phyloP scores from a whole-genome alignment of 2,329 filamentous ascomycete genomes.

The Chaetothyriales sp. region DNA sequence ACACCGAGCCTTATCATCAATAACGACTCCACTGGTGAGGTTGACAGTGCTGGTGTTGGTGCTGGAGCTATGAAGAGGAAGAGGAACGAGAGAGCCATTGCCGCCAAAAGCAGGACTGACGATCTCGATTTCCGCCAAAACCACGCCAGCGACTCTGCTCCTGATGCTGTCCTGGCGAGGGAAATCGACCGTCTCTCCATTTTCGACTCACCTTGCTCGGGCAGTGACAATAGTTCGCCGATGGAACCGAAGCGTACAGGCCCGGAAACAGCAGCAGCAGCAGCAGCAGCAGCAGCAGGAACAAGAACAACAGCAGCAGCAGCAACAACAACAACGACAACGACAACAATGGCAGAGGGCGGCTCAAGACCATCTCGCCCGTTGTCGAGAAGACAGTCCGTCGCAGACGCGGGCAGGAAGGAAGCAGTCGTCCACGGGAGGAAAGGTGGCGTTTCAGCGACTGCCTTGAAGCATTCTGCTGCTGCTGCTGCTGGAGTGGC shows the following conservation, averaged over 20 bases:
- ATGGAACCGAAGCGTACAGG: conserved; percentile 2
- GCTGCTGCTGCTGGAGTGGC: conserved; percentile 1
- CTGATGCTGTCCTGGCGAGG: conserved; percentile 9
- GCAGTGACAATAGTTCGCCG: neutral
- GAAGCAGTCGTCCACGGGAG: conserved; percentile 18
- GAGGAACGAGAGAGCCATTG: neutral
- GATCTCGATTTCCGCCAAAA: conserved; percentile 1
- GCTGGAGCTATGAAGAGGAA: conserved; percentile 13
- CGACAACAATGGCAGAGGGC: conserved; percentile 1
- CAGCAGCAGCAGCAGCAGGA: conserved; percentile 3
- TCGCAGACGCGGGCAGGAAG: neutral
- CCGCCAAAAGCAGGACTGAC: conserved; percentile 3
- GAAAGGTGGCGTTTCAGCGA: conserved; percentile 29
- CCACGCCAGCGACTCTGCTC: neutral
- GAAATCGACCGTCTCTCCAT: conserved; percentile 15
- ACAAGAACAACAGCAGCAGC: conserved; percentile 1
- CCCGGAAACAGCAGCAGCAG: conserved; percentile 1
- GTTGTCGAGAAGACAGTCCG: neutral
- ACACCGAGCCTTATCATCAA: conserved; percentile 19
- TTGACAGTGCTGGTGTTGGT: neutral
- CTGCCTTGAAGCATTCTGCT: conserved; percentile 11
- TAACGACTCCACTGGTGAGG: neutral
- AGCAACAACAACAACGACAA: conserved; percentile 3
- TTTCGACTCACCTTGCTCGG: conserved; percentile 12
- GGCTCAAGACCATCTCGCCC: neutral